These are phyloP conservation scores for Fraxinus sp. DNA, from an alignment of 305 asterid species.

Conservation along the genomic window DNA sequence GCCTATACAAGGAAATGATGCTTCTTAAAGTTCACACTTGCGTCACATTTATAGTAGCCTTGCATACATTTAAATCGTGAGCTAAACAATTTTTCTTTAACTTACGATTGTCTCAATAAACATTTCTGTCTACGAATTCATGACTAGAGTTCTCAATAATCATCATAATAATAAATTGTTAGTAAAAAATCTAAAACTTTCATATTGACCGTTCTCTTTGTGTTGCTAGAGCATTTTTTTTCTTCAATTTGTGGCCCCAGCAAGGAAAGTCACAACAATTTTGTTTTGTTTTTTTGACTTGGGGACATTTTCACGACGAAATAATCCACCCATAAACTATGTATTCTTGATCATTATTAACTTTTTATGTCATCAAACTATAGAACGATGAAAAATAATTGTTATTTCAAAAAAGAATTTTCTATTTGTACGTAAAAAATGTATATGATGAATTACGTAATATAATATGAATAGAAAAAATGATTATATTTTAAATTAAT, in stretches of 20 bases:
- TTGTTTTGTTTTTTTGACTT: too few species aligned
- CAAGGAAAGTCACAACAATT: not conserved
- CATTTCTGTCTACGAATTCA: not conserved
- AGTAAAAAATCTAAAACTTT: not conserved
- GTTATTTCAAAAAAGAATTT: too few species aligned
- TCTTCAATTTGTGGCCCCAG: not conserved
- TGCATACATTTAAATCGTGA: not conserved
- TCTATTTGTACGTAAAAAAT: too few species aligned
- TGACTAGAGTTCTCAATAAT: not conserved
- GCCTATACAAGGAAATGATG: not conserved
- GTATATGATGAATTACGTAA: too few species aligned
- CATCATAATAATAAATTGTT: not conserved
- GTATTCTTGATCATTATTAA: not conserved
- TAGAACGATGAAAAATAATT: too few species aligned
- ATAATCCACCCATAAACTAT: not conserved
- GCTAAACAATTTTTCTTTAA: not conserved
- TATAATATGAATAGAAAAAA: too few species aligned
- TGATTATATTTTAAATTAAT: too few species aligned
- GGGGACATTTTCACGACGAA: not conserved
- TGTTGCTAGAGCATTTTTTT: too few species aligned
- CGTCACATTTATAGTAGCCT: not conserved
- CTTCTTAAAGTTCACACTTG: not conserved
- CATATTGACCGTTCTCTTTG: too few species aligned
- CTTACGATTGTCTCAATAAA: too few species aligned
- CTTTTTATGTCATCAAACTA: not conserved